Percentiles rank a stretch among this genome's conserved stretches.
Evolutionary conservation across 306 rosid species (phyloP).

Genomic region (Pterocarpus macrocarpus): DNA sequence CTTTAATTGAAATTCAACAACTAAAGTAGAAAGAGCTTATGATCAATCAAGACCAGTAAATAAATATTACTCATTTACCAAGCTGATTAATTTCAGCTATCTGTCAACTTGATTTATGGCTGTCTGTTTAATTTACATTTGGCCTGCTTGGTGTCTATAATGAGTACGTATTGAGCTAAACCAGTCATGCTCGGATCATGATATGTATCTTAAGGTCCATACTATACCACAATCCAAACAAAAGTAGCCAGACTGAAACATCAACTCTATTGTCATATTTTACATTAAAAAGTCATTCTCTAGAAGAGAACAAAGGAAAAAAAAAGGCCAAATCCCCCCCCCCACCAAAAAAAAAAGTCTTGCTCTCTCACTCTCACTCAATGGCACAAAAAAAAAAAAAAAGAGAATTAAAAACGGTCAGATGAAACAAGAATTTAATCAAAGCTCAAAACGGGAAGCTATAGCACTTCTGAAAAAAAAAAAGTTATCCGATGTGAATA

Average conservation of each 20-base stretch:
- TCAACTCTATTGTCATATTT: not conserved
- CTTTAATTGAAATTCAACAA: conserved; percentile 27
- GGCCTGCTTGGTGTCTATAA: not conserved
- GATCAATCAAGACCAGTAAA: not conserved
- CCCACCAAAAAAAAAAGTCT: not conserved
- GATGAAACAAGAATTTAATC: conserved; percentile 9
- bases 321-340: not conserved
- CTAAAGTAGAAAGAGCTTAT: conserved; percentile 1
- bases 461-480: not conserved
- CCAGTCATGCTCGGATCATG: not conserved
- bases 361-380: conserved; percentile 3
- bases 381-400: conserved; percentile 3
- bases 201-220: conserved; percentile 5
- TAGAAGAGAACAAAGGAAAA: not conserved
- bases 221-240: conserved; percentile 29
- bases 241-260: not conserved
- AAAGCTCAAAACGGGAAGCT: conserved; percentile 17
- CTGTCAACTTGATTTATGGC: conserved; percentile 10
- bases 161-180: conserved; percentile 5
- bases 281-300: too few species aligned
- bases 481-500: not conserved
- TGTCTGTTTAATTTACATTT: not conserved
- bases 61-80: not conserved
- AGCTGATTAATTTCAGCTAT: conserved; percentile 33
- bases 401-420: too few species aligned